phyloP scores from a whole-genome alignment of 345 rosid genomes.

The Diplotaxis tenuifolia region DNA sequence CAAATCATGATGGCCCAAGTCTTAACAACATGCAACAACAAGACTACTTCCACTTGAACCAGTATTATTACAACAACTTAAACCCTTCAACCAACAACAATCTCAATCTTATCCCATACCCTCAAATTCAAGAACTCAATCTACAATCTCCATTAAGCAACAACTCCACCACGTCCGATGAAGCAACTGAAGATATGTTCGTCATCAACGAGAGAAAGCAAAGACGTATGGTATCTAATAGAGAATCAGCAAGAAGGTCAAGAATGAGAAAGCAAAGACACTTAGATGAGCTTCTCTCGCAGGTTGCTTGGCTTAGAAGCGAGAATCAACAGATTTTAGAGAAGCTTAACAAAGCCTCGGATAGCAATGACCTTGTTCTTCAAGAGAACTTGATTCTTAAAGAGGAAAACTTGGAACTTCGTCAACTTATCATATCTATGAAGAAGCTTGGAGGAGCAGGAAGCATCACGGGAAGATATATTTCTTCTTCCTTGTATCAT shows the following conservation, averaged over 20 bases:
- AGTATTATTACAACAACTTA: constrained; percentile 39
- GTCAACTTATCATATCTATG: constrained; percentile 60
- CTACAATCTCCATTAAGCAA: constrained; percentile 56
- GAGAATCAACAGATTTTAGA: constrained; percentile 81
- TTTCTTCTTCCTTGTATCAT: constrained; percentile 21
- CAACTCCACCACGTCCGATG: constrained; percentile 84
- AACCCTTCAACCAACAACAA: constrained; percentile 37
- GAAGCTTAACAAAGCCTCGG: constrained; percentile 66
- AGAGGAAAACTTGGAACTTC: constrained; percentile 64
- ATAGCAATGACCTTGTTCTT: constrained; percentile 49
- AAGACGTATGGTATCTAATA: constrained; percentile 90
- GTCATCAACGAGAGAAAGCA: constrained; percentile 83
- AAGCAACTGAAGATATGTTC: constrained; percentile 67
- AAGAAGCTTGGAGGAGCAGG: constrained; percentile 36
- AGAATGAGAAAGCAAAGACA: constrained; percentile 98
- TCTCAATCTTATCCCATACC: constrained; percentile 38
- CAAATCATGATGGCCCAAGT: constrained; percentile 44
- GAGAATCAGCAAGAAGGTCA: constrained; percentile 91
- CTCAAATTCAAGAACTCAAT: constrained; percentile 40
- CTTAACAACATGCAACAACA: constrained; percentile 38
- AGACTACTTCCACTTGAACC: constrained; percentile 42
- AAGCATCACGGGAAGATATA: not conserved
- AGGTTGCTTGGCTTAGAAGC: constrained; percentile 77
- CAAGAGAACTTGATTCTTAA: constrained; percentile 75
- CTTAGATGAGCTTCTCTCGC: constrained; percentile 91